Evolutionary conservation across 345 rosid genomes (phyloP).

Genomic region (Reutealis trisperma): DNA sequence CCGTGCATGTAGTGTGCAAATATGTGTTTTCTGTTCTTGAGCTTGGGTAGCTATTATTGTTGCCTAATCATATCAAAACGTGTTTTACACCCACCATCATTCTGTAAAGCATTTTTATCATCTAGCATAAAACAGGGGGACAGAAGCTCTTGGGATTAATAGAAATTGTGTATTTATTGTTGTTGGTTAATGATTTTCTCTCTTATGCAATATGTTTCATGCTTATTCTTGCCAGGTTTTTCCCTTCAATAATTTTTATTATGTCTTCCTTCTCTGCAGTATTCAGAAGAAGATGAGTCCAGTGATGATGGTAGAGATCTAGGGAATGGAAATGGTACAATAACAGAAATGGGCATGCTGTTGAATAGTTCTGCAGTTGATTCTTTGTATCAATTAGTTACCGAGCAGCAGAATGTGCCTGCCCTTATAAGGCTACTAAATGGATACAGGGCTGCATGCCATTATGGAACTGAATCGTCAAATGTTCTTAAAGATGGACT

Average conservation of each 20-base stretch:
- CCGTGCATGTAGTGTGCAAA: no score
- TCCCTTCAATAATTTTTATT: constrained; percentile 2
- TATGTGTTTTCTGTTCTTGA: background rate
- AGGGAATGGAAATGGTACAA: constrained; percentile 35
- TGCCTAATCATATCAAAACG: background rate
- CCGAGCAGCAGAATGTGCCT: constrained; percentile 53
- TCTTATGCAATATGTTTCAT: background rate
- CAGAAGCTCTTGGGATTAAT: background rate
- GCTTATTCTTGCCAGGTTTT: constrained; percentile 7
- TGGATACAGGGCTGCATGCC: constrained; percentile 82
- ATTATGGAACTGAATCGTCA: constrained; percentile 57
- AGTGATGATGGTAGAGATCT: constrained; percentile 37
- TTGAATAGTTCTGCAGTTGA: constrained; percentile 52
- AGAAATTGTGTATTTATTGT: background rate
- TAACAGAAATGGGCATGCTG: constrained; percentile 30
- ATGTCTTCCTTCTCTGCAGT: constrained; percentile 35
- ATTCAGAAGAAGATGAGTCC: constrained; percentile 48
- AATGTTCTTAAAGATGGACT: constrained; percentile 40
- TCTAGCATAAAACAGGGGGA: background rate
- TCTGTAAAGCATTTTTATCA: background rate
- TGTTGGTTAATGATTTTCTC: background rate
- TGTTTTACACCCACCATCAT: background rate
- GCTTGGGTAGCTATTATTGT: background rate
- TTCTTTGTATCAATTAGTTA: constrained; percentile 48
- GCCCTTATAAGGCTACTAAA: constrained; percentile 64